These are phyloP conservation scores for Metarhizium robertsii DNA, from an alignment of 2,329 filamentous ascomycete genomes.

Conservation along the genomic window DNA sequence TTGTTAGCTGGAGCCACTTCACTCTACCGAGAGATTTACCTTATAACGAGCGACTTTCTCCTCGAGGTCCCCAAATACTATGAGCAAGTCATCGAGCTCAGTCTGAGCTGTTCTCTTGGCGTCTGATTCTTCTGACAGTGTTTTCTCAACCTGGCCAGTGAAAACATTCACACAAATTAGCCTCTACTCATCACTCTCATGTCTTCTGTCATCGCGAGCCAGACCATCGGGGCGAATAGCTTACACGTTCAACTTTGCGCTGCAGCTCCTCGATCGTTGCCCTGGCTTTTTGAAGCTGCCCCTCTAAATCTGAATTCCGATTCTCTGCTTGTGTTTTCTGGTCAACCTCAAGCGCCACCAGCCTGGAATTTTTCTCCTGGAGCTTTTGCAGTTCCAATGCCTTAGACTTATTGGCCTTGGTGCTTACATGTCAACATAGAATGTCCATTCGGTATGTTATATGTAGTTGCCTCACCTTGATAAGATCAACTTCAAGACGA, in stretches of 20 bases:
- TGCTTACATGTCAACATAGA: background rate
- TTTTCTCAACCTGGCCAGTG: conserved; percentile 19
- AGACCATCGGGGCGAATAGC: conserved; percentile 1
- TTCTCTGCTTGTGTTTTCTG: conserved; percentile 16
- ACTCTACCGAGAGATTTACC: conserved; percentile 32
- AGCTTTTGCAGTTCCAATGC: conserved; percentile 49
- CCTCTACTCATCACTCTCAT: background rate
- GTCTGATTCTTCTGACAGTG: conserved; percentile 39
- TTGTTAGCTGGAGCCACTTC: background rate
- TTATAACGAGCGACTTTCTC: conserved; percentile 70
- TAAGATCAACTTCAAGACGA: conserved; percentile 51
- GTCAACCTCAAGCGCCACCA: conserved; percentile 27
- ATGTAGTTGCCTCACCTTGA: conserved; percentile 36
- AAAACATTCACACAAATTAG: background rate
- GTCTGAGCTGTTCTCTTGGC: conserved; percentile 56
- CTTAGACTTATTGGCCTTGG: conserved; percentile 50
- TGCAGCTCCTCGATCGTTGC: conserved; percentile 12
- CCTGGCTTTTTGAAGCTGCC: conserved; percentile 14
- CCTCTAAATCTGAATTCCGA: conserved; percentile 16
- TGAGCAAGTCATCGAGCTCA: conserved; percentile 71
- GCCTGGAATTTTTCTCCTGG: conserved; percentile 26
- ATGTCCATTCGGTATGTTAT: background rate
- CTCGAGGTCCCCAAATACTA: conserved; percentile 73
- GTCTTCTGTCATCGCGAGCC: background rate
- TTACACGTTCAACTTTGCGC: conserved; percentile 17